phyloP scores from a whole-genome alignment of 192 early-diverging fungal genomes.

The Linnemannia elongata region DNA sequence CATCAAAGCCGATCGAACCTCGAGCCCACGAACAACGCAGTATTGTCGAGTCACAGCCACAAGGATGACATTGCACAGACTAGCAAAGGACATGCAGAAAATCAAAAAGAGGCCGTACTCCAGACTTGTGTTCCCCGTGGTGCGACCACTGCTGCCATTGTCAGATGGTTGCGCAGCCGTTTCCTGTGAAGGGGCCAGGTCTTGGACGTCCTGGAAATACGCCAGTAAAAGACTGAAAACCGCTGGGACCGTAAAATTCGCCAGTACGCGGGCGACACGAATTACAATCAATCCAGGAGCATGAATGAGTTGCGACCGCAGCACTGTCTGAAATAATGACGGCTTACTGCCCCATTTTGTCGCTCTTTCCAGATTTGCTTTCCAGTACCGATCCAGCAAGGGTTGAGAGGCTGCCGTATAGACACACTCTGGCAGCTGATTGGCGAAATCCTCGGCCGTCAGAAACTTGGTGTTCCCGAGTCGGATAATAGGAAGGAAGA shows the following conservation, averaged over 20 bases:
- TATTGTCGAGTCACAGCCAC: constrained; percentile 35
- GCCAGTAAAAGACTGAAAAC: constrained; percentile 24
- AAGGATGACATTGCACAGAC: constrained; percentile 57
- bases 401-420: neutral
- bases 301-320: neutral
- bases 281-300: neutral
- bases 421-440: constrained; percentile 1
- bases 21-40: constrained; percentile 57
- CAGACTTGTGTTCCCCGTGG: constrained; percentile 3
- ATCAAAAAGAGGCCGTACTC: constrained; percentile 61
- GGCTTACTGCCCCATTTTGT: neutral
- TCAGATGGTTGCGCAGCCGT: neutral
- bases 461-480: constrained; percentile 1
- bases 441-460: constrained; percentile 21
- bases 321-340: constrained; percentile 7
- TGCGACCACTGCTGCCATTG: neutral
- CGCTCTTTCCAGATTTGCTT: neutral
- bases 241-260: constrained; percentile 14
- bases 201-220: constrained; percentile 33
- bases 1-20: constrained; percentile 60
- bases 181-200: neutral
- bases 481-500: constrained; percentile 21
- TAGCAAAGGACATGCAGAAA: constrained; percentile 56
- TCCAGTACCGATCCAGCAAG: constrained; percentile 9
- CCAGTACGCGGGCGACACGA: constrained; percentile 5